phyloP scores from a whole-genome alignment of 208 protist species.

The Crithidia brevicula region DNA sequence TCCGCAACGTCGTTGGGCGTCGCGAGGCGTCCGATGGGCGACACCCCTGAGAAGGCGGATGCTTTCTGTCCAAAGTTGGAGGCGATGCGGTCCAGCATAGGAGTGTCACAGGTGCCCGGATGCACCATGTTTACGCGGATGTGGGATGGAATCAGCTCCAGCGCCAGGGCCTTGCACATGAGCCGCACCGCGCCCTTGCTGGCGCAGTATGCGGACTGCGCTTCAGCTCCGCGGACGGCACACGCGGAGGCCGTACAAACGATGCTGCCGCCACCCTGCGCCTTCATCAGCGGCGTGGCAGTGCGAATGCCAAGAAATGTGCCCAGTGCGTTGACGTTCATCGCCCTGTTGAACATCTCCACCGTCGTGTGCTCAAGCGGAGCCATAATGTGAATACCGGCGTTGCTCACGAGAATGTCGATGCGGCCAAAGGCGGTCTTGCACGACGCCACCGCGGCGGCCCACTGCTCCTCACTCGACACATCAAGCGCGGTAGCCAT shows the following conservation, averaged over 20 bases:
- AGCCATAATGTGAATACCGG: not conserved
- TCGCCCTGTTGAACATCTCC: not conserved
- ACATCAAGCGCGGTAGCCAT: not conserved
- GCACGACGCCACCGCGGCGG: not conserved
- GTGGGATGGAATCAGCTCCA: not conserved
- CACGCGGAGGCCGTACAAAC: not conserved
- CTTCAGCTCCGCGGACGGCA: not conserved
- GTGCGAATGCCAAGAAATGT: not conserved
- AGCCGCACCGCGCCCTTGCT: slow-evolving; percentile 3
- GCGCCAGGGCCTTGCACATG: not conserved
- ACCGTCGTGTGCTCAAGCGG: not conserved
- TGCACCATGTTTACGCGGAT: slow-evolving; percentile 5
- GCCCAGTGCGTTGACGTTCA: slow-evolving; percentile 1
- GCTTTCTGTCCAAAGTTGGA: not conserved
- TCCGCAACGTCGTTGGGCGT: not conserved
- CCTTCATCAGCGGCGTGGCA: not conserved
- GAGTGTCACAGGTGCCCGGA: not conserved
- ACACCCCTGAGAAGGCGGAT: not conserved
- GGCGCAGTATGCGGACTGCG: not conserved
- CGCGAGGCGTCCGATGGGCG: not conserved
- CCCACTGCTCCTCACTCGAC: slow-evolving; percentile 1
- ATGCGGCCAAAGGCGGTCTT: not conserved
- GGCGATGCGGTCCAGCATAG: not conserved
- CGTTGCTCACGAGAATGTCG: slow-evolving; percentile 6
- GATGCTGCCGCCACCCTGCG: slow-evolving; percentile 1